These are phyloP conservation scores for Alternaria gaisen DNA, from an alignment of 2,329 filamentous ascomycete genomes.

Conservation along the genomic window DNA sequence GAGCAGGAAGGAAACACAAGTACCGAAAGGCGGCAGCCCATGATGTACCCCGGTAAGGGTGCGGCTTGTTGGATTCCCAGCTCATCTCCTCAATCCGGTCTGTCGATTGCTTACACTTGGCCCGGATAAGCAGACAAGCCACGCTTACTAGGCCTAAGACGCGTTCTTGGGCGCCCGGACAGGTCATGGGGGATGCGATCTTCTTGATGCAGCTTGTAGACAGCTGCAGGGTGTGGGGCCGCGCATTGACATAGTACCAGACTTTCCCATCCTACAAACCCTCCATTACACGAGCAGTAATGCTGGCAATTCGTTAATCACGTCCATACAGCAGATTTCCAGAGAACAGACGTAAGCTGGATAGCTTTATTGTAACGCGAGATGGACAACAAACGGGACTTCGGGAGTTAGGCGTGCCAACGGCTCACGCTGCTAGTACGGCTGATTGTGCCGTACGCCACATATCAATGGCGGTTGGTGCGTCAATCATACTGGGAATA, in stretches of 20 bases:
- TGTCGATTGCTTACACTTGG: conserved; percentile 3
- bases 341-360: neutral
- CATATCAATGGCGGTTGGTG: conserved; percentile 2
- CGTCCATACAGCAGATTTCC: neutral
- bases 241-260: neutral
- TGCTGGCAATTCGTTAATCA: neutral
- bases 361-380: neutral
- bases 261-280: neutral
- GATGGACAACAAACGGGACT: neutral
- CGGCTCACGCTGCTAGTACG: neutral
- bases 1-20: neutral
- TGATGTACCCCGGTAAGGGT: neutral
- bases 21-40: neutral
- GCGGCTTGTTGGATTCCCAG: neutral
- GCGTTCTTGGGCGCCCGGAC: neutral
- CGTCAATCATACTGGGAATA: neutral
- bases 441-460: conserved; percentile 9
- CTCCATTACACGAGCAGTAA: neutral
- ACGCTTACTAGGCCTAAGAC: neutral
- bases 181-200: conserved; percentile 1
- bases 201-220: conserved; percentile 1
- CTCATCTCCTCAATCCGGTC: neutral
- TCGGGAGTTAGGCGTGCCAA: neutral
- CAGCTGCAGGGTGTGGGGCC: conserved; percentile 4
- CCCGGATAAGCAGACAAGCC: neutral